These are phyloP conservation scores for Ophiosphaerella herpotricha DNA, from an alignment of 2,329 filamentous ascomycete genomes.

Conservation along the genomic window DNA sequence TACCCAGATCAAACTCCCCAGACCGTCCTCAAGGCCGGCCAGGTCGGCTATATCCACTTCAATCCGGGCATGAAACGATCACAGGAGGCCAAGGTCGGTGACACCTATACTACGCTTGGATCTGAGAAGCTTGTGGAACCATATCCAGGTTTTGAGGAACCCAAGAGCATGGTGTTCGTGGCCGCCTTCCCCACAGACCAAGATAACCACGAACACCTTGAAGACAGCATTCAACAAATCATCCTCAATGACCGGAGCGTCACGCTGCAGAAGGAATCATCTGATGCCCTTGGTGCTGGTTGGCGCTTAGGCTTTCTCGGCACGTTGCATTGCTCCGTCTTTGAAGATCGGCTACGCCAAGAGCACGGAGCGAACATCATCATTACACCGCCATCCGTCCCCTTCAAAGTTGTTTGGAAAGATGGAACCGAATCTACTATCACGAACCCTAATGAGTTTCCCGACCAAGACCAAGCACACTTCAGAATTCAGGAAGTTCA, in stretches of 20 bases:
- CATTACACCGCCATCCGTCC: constrained; percentile 93
- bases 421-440: constrained; percentile 80
- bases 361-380: constrained; percentile 95
- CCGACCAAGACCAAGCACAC: constrained; percentile 67
- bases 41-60: constrained; percentile 96
- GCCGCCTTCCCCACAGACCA: constrained; percentile 95
- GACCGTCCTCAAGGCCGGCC: constrained; percentile 78
- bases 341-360: constrained; percentile 90
- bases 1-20: constrained; percentile 87
- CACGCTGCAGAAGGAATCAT: constrained; percentile 90
- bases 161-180: constrained; percentile 98
- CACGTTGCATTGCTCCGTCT: constrained; percentile 98
- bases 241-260: constrained; percentile 95
- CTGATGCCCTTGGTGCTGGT: constrained; percentile 88
- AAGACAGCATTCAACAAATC: constrained; percentile 92
- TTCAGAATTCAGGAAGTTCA: constrained; percentile 64
- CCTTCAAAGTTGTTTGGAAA: constrained; percentile 80
- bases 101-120: constrained; percentile 87
- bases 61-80: constrained; percentile 98
- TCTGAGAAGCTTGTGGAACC: constrained; percentile 76
- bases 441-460: constrained; percentile 86
- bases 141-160: constrained; percentile 92
- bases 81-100: constrained; percentile 92
- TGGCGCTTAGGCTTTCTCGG: constrained; percentile 94
- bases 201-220: constrained; percentile 80